A percentile compares a stretch with the other conserved stretches of the same genome.
Conservation (phyloP, 257 asterid species). For the Perilla frutescens region DNA sequence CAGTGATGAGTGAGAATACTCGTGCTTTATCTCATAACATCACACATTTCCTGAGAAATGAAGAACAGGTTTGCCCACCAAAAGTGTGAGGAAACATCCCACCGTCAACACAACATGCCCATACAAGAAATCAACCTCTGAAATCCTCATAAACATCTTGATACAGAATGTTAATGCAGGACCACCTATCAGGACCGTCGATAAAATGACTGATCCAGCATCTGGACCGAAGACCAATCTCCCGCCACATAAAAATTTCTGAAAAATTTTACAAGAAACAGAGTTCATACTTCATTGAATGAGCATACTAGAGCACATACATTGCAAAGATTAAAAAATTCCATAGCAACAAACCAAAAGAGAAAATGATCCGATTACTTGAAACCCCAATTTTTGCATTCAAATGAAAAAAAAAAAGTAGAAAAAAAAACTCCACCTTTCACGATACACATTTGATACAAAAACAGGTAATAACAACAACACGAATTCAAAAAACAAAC, state of each 20-base stretch:
- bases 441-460: neutral
- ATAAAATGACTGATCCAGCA: conserved; percentile 61
- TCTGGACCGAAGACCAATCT: conserved; percentile 88
- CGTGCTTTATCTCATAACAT: neutral
- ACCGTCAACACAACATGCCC: conserved; percentile 52
- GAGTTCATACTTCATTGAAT: conserved; percentile 11
- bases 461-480: neutral
- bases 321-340: neutral
- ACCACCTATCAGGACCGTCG: conserved; percentile 65
- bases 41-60: neutral
- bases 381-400: conserved; percentile 22
- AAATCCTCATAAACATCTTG: conserved; percentile 53
- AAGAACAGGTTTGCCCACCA: conserved; percentile 52
- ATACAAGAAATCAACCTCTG: conserved; percentile 44
- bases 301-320: neutral
- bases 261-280: conserved; percentile 19
- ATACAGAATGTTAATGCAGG: conserved; percentile 77
- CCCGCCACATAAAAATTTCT: conserved; percentile 89
- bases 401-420: neutral
- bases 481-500: neutral
- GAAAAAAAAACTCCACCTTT: neutral
- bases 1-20: conserved; percentile 20
- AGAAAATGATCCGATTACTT: neutral
- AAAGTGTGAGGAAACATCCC: conserved; percentile 64
- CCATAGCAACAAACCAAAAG: conserved; percentile 6